Evolutionary conservation across 1,139 yeast species (phyloP).

Genomic region (Kazachstania sp.): DNA sequence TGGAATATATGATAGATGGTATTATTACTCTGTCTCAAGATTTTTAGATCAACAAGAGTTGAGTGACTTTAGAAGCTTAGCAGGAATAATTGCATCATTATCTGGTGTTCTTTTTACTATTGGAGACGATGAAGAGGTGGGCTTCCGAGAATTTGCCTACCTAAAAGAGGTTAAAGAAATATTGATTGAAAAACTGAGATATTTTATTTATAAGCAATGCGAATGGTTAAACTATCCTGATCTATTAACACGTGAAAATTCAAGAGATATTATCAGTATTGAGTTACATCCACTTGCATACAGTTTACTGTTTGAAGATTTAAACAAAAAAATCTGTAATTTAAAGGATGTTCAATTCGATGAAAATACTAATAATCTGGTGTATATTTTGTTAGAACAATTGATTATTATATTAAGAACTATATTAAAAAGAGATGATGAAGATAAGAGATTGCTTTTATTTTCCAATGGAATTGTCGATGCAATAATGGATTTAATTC

Average conservation of each 20-base stretch:
- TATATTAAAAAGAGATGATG: conserved; percentile 35
- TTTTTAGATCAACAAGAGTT: conserved; percentile 26
- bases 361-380: conserved; percentile 14
- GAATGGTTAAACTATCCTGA: conserved; percentile 43
- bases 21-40: conserved; percentile 20
- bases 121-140: conserved; percentile 29
- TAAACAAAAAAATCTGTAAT: conserved; percentile 14
- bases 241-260: conserved; percentile 43
- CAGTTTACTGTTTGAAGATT: conserved; percentile 32
- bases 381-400: conserved; percentile 34
- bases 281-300: conserved; percentile 40
- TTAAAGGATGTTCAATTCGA: conserved; percentile 24
- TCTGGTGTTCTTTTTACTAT: conserved; percentile 46
- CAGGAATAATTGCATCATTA: conserved; percentile 53
- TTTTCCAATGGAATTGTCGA: conserved; percentile 36
- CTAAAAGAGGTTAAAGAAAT: conserved; percentile 27
- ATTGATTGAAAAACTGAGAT: conserved; percentile 41
- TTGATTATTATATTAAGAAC: conserved; percentile 35
- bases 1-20: conserved; percentile 51
- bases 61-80: conserved; percentile 46
- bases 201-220: conserved; percentile 38
- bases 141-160: conserved; percentile 25
- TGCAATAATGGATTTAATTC: conserved; percentile 31
- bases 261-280: conserved; percentile 39
- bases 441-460: conserved; percentile 30